Evolutionary conservation across 768 basidiomycete species (phyloP).

Genomic region (Mycena chlorophos): DNA sequence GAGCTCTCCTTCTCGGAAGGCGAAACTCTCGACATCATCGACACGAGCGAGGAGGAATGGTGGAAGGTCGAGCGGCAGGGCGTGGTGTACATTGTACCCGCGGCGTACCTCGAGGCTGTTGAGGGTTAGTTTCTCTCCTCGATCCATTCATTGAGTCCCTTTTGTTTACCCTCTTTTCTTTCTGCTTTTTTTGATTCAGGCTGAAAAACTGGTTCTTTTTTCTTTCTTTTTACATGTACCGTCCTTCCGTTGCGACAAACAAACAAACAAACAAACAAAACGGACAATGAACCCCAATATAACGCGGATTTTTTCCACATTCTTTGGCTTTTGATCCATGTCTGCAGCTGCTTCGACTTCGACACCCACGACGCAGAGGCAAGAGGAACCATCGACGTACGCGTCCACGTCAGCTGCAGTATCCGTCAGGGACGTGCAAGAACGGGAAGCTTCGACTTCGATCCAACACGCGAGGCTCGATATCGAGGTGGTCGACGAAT

Average conservation of each 20-base stretch:
- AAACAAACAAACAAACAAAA: too few species aligned
- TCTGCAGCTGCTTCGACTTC: too few species aligned
- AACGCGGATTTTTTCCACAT: neutral
- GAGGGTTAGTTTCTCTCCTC: slow-evolving; percentile 81
- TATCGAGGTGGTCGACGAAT: slow-evolving; percentile 25
- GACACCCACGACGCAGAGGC: too few species aligned
- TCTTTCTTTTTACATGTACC: slow-evolving; percentile 48
- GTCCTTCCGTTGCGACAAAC: too few species aligned
- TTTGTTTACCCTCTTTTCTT: slow-evolving; percentile 52
- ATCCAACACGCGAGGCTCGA: neutral
- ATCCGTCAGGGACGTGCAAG: too few species aligned
- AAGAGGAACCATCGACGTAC: too few species aligned
- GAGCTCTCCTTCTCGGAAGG: slow-evolving; percentile 87
- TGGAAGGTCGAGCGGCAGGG: slow-evolving; percentile 94
- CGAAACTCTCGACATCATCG: slow-evolving; percentile 75
- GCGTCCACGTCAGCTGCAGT: too few species aligned
- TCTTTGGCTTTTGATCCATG: too few species aligned
- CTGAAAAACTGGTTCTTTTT: slow-evolving; percentile 73
- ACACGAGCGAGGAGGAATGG: slow-evolving; percentile 85
- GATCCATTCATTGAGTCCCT: slow-evolving; percentile 55
- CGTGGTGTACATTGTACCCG: slow-evolving; percentile 86
- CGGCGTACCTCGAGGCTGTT: slow-evolving; percentile 81
- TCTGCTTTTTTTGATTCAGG: slow-evolving; percentile 64
- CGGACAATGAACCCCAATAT: too few species aligned
- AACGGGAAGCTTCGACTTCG: too few species aligned